phyloP scores from a whole-genome alignment of 257 asterid species.

The Forsythia viridissima region DNA sequence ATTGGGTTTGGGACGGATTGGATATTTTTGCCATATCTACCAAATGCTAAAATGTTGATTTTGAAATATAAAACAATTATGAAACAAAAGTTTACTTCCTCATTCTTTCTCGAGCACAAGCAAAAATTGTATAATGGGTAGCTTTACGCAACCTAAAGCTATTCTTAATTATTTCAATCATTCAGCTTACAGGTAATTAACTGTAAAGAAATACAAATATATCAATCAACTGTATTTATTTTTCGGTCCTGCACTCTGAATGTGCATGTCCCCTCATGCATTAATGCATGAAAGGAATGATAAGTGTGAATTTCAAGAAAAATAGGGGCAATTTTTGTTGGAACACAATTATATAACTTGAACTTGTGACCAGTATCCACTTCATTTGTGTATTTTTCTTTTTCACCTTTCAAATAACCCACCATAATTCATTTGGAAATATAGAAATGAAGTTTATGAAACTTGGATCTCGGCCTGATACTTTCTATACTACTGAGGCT shows the following conservation, averaged over 20 bases:
- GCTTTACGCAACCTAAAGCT: too few species aligned
- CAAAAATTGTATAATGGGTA: too few species aligned
- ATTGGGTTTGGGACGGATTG: too few species aligned
- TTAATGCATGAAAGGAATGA: neutral
- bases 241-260: neutral
- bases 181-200: too few species aligned
- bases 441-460: constrained; percentile 63
- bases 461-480: constrained; percentile 61
- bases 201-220: too few species aligned
- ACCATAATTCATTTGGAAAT: neutral
- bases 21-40: too few species aligned
- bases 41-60: too few species aligned
- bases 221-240: neutral
- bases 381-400: neutral
- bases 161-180: too few species aligned
- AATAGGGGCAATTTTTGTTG: neutral
- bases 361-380: neutral
- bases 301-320: neutral
- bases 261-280: neutral
- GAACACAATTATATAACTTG: neutral
- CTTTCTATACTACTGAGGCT: constrained; percentile 55
- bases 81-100: too few species aligned
- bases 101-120: too few species aligned
- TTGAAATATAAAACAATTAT: too few species aligned
- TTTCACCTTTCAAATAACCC: neutral